Conservation (phyloP, 1,284 basidiomycete genomes). For the Rhodotorula sp. region DNA sequence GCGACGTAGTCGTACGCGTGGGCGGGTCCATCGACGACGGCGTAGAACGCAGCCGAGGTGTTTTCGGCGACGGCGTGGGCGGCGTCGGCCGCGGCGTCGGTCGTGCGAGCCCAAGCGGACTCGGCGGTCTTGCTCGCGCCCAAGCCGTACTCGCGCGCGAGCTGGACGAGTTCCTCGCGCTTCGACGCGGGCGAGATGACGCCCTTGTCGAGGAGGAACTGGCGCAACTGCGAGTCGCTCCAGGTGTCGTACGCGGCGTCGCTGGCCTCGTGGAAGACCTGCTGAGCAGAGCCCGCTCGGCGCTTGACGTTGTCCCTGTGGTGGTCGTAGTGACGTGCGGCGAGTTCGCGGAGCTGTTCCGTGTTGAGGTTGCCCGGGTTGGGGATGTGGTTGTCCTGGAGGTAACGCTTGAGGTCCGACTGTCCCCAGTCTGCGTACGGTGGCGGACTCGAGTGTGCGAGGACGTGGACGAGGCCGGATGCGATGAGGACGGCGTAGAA, state of each 20-base stretch:
- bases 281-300: slow-evolving; percentile 59
- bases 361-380: slow-evolving; percentile 52
- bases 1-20: slow-evolving; percentile 52
- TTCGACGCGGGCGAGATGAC: slow-evolving; percentile 75
- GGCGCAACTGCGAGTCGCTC: slow-evolving; percentile 75
- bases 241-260: slow-evolving; percentile 58
- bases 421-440: slow-evolving; percentile 39
- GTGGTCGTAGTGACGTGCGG: slow-evolving; percentile 42
- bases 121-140: slow-evolving; percentile 50
- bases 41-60: slow-evolving; percentile 46
- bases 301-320: slow-evolving; percentile 63
- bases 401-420: slow-evolving; percentile 27
- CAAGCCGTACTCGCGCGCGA: slow-evolving; percentile 66
- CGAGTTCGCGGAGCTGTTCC: slow-evolving; percentile 45
- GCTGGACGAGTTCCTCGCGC: slow-evolving; percentile 71
- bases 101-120: slow-evolving; percentile 57
- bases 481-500: slow-evolving; percentile 14
- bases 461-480: slow-evolving; percentile 7
- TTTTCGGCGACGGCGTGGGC: slow-evolving; percentile 54
- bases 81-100: slow-evolving; percentile 56
- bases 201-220: slow-evolving; percentile 82
- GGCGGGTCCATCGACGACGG: slow-evolving; percentile 48
- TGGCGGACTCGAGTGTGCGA: slow-evolving; percentile 17
- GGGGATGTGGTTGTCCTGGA: slow-evolving; percentile 61
- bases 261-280: slow-evolving; percentile 59